Evolutionary conservation across 1,284 basidiomycete species (phyloP).

Genomic region (Apiotrichum sp.): DNA sequence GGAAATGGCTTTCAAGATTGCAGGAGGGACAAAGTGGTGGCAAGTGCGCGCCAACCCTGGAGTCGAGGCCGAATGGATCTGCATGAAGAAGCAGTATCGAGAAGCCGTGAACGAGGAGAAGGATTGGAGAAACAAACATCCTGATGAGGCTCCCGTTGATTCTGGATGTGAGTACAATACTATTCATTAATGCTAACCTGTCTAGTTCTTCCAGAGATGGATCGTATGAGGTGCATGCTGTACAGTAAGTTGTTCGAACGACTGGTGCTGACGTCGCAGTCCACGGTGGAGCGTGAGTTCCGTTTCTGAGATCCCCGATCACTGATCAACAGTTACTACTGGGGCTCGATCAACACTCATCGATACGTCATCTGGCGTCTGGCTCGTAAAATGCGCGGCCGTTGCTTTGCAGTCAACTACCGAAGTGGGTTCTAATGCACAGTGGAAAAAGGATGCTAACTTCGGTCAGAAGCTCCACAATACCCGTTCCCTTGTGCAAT

Average conservation of each 20-base stretch:
- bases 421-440: constrained; percentile 45
- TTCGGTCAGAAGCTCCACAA: constrained; percentile 62
- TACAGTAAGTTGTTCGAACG: constrained; percentile 49
- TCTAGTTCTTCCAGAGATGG: constrained; percentile 60
- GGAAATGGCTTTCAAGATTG: constrained; percentile 62
- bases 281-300: constrained; percentile 55
- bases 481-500: constrained; percentile 95
- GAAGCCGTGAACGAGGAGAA: constrained; percentile 16
- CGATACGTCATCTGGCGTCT: constrained; percentile 75
- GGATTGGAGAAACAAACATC: constrained; percentile 18
- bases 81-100: constrained; percentile 52
- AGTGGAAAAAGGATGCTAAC: neutral
- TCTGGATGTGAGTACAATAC: constrained; percentile 18
- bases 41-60: constrained; percentile 72
- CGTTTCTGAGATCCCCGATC: neutral
- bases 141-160: constrained; percentile 15
- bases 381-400: constrained; percentile 82
- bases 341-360: constrained; percentile 53
- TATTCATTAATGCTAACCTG: neutral
- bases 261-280: constrained; percentile 32
- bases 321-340: constrained; percentile 45
- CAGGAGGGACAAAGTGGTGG: constrained; percentile 96
- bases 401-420: constrained; percentile 85
- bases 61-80: constrained; percentile 89
- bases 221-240: constrained; percentile 76